A percentile compares a stretch with the other conserved stretches of the same genome.
Conservation (phyloP, 1,284 basidiomycete genomes). For the Cutaneotrichosporon cavernicola region DNA sequence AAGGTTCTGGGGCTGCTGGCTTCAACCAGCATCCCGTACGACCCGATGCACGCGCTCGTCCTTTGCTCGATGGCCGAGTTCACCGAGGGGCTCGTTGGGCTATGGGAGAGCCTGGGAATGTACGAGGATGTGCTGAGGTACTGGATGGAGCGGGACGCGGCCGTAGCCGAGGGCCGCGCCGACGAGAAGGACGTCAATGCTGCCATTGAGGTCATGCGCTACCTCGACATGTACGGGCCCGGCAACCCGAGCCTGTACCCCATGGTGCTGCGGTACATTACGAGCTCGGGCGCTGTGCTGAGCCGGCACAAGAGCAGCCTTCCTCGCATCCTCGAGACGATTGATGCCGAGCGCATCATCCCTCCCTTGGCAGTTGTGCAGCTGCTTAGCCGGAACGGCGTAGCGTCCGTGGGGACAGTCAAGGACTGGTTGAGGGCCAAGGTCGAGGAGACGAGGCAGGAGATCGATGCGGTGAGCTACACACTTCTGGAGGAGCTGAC, state of each 20-base stretch:
- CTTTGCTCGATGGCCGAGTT: constrained; percentile 82
- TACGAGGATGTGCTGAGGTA: constrained; percentile 91
- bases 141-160: constrained; percentile 71
- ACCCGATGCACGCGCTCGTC: constrained; percentile 85
- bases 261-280: constrained; percentile 84
- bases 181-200: constrained; percentile 5
- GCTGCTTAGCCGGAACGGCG: constrained; percentile 77
- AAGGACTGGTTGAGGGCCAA: constrained; percentile 81
- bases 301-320: constrained; percentile 70
- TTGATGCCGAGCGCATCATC: constrained; percentile 78
- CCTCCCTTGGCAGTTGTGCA: constrained; percentile 85
- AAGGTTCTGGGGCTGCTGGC: constrained; percentile 73
- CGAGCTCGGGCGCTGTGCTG: constrained; percentile 70
- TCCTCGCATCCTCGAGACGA: constrained; percentile 65
- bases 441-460: constrained; percentile 69
- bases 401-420: constrained; percentile 84
- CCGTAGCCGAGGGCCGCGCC: constrained; percentile 31
- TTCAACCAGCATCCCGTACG: constrained; percentile 67
- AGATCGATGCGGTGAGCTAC: constrained; percentile 70
- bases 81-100: constrained; percentile 75
- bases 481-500: constrained; percentile 8
- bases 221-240: constrained; percentile 71
- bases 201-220: constrained; percentile 63
- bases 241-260: constrained; percentile 75
- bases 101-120: constrained; percentile 95